A percentile compares a stretch with the other conserved stretches of the same genome.
These are phyloP conservation scores for Omphalea diandra DNA, from an alignment of 441 rosid species.

Conservation along the genomic window DNA sequence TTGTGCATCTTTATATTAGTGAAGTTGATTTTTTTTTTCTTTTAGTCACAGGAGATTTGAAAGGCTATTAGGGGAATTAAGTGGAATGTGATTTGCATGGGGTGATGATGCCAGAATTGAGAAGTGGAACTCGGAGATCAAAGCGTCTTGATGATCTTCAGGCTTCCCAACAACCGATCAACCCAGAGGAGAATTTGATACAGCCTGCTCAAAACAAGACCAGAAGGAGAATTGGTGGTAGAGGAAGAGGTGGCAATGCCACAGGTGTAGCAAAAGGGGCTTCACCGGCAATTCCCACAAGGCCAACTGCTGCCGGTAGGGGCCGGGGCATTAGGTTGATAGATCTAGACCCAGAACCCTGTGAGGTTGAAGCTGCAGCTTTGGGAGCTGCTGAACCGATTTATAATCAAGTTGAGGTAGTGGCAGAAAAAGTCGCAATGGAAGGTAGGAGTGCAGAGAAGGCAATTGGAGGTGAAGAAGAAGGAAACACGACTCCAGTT, in stretches of 20 bases:
- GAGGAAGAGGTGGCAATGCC: conserved; percentile 94
- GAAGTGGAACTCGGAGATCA: conserved; percentile 97
- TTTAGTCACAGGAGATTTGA: conserved; percentile 39
- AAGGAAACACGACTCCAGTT: conserved; percentile 72
- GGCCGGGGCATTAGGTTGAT: conserved; percentile 86
- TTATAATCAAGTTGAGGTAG: conserved; percentile 66
- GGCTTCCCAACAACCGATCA: conserved; percentile 61
- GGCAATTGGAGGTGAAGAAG: conserved; percentile 73
- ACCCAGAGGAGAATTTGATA: conserved; percentile 60
- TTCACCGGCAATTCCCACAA: conserved; percentile 49
- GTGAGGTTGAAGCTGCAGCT: conserved; percentile 65
- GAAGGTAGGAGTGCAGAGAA: conserved; percentile 83
- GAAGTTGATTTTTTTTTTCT: neutral
- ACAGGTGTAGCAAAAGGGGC: conserved; percentile 73
- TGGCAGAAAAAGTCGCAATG: conserved; percentile 74
- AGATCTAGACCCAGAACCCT: conserved; percentile 82
- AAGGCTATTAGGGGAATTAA: conserved; percentile 30
- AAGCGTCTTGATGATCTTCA: conserved; percentile 84
- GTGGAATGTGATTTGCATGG: conserved; percentile 77
- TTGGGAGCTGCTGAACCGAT: conserved; percentile 65
- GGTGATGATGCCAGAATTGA: conserved; percentile 95
- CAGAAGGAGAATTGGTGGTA: conserved; percentile 87
- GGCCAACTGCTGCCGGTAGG: conserved; percentile 82
- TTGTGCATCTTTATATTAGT: conserved; percentile 7
- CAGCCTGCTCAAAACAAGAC: conserved; percentile 71